These are phyloP conservation scores for Cucurbita moschata DNA, from an alignment of 306 rosid genomes.

Conservation along the genomic window DNA sequence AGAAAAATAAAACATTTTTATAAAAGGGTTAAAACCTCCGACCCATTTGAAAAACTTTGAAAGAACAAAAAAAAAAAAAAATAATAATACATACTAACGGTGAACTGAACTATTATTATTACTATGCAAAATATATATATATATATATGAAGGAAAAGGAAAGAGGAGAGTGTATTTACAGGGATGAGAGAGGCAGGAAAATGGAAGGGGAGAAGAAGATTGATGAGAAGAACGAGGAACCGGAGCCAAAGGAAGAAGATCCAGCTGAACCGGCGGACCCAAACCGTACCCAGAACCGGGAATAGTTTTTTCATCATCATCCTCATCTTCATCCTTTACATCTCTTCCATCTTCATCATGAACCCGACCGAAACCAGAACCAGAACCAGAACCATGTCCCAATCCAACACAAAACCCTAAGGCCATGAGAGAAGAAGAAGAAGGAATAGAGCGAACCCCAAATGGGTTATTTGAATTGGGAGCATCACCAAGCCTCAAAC, in stretches of 20 bases:
- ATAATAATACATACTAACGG: too few relatives aligned
- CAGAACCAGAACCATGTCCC: background rate
- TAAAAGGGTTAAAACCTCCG: too few relatives aligned
- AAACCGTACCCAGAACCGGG: constrained; percentile 44
- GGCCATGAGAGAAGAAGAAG: constrained; percentile 6
- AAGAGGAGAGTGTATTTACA: constrained; percentile 16
- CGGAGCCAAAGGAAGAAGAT: constrained; percentile 64
- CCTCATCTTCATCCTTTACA: background rate
- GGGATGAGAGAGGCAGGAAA: constrained; percentile 61
- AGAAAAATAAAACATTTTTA: too few relatives aligned
- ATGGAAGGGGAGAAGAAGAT: constrained; percentile 19
- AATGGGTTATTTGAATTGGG: constrained; percentile 25
- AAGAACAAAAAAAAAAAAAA: too few relatives aligned
- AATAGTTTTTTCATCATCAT: constrained; percentile 2
- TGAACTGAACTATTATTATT: too few relatives aligned
- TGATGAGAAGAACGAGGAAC: constrained; percentile 36
- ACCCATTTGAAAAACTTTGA: too few relatives aligned
- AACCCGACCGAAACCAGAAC: background rate
- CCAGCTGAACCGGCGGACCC: constrained; percentile 74
- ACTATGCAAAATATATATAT: background rate
- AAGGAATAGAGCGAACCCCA: constrained; percentile 25
- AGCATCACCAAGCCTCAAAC: constrained; percentile 63
- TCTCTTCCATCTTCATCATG: background rate
- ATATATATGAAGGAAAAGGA: too few relatives aligned
- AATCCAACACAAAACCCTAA: constrained; percentile 35